Conservation (phyloP, 2,329 filamentous ascomycete genomes). For the Microsporum canis region DNA sequence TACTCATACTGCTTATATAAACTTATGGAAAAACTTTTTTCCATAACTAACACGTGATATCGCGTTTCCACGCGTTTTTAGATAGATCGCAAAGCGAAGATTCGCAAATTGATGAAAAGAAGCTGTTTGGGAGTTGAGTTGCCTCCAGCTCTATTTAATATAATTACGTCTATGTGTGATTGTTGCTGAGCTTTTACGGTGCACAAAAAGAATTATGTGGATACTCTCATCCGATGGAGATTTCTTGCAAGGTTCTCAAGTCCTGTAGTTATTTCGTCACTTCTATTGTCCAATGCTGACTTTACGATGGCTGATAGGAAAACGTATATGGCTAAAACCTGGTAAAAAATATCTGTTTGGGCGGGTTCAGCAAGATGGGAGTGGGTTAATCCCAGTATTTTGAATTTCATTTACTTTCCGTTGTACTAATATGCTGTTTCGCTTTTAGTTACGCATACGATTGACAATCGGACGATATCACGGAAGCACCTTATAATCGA, state of each 20-base stretch:
- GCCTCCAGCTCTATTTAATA: background rate
- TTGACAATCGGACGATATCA: slow-evolving; percentile 74
- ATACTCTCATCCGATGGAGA: slow-evolving; percentile 45
- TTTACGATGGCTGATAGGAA: slow-evolving; percentile 38
- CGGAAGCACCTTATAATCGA: slow-evolving; percentile 74
- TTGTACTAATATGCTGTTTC: background rate
- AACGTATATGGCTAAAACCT: slow-evolving; percentile 71
- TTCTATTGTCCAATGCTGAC: slow-evolving; percentile 20
- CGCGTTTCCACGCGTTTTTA: slow-evolving; percentile 2
- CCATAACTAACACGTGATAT: slow-evolving; percentile 2
- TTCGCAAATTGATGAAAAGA: background rate
- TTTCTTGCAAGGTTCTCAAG: slow-evolving; percentile 31
- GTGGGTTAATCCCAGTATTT: slow-evolving; percentile 13
- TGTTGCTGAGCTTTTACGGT: background rate
- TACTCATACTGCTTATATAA: background rate
- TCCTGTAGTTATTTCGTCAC: slow-evolving; percentile 34
- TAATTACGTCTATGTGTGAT: background rate
- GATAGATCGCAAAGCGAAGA: background rate
- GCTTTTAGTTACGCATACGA: slow-evolving; percentile 51
- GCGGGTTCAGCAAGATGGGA: slow-evolving; percentile 48
- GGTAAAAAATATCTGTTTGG: slow-evolving; percentile 80
- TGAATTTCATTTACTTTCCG: background rate
- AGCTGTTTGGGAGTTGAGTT: background rate
- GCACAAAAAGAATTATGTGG: slow-evolving; percentile 44
- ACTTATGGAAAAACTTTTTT: background rate